Conservation (phyloP, 2,329 filamentous ascomycete genomes). For the Alternaria sp. region DNA sequence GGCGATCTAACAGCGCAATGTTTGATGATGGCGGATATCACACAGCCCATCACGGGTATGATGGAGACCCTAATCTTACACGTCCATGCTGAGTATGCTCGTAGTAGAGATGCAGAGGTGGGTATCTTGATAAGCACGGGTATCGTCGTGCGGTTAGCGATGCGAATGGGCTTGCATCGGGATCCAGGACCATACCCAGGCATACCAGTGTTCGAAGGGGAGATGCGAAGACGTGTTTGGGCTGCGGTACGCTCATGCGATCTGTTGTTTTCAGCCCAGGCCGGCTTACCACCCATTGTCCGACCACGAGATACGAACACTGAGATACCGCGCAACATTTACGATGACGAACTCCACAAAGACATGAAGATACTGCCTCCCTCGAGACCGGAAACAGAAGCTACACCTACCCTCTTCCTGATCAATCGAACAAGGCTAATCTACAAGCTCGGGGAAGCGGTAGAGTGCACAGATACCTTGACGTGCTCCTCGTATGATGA, state of each 20-base stretch:
- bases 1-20: conserved; percentile 79
- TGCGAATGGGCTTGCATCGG: conserved; percentile 80
- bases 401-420: conserved; percentile 80
- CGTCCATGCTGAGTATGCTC: conserved; percentile 76
- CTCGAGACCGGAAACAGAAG: conserved; percentile 71
- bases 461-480: conserved; percentile 70
- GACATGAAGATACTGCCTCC: conserved; percentile 72
- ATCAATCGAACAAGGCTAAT: conserved; percentile 75
- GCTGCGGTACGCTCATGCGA: conserved; percentile 76
- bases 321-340: conserved; percentile 77
- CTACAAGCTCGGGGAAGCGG: conserved; percentile 73
- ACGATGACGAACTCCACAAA: conserved; percentile 80
- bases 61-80: conserved; percentile 82
- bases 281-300: conserved; percentile 70
- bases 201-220: conserved; percentile 76
- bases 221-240: conserved; percentile 72
- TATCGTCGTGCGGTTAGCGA: conserved; percentile 68
- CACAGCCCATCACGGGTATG: conserved; percentile 75
- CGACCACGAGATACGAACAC: conserved; percentile 78
- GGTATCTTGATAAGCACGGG: conserved; percentile 69
- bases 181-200: conserved; percentile 77
- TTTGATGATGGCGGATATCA: conserved; percentile 78
- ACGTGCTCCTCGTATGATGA: conserved; percentile 69
- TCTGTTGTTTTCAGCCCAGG: conserved; percentile 78
- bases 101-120: conserved; percentile 76